Evolutionary conservation across 331 rosid species (phyloP).

Genomic region (Spiraea crenata): DNA sequence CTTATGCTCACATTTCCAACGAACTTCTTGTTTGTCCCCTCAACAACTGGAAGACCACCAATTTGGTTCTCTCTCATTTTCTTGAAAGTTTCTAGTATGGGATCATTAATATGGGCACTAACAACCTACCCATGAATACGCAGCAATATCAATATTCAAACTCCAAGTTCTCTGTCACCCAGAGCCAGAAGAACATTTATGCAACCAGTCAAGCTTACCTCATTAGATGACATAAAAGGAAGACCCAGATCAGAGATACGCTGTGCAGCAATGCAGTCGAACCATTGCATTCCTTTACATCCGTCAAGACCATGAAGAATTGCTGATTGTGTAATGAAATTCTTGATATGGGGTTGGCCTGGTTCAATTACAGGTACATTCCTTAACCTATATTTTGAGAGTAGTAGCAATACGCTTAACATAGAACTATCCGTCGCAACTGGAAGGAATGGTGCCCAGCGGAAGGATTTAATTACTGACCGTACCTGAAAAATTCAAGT

Average conservation of each 20-base stretch:
- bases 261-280: conserved; percentile 61
- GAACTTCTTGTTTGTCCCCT: conserved; percentile 58
- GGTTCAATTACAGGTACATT: conserved; percentile 80
- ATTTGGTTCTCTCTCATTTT: conserved; percentile 66
- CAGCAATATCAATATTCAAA: neutral
- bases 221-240: conserved; percentile 65
- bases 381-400: conserved; percentile 84
- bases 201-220: conserved; percentile 34
- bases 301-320: conserved; percentile 83
- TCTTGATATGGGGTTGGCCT: conserved; percentile 57
- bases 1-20: conserved; percentile 75
- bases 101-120: conserved; percentile 54
- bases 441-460: conserved; percentile 82
- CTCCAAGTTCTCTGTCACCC: conserved; percentile 16
- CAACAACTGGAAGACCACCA: conserved; percentile 82
- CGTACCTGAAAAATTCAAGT: conserved; percentile 54
- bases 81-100: conserved; percentile 81
- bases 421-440: conserved; percentile 59
- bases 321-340: conserved; percentile 90
- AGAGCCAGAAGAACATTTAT: neutral
- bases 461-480: conserved; percentile 56
- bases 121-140: conserved; percentile 49
- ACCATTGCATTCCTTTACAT: conserved; percentile 94
- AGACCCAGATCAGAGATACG: conserved; percentile 73
- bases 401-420: conserved; percentile 78